Conservation (phyloP, 1,139 yeast genomes). For the Suhomyces chickasaworum region DNA sequence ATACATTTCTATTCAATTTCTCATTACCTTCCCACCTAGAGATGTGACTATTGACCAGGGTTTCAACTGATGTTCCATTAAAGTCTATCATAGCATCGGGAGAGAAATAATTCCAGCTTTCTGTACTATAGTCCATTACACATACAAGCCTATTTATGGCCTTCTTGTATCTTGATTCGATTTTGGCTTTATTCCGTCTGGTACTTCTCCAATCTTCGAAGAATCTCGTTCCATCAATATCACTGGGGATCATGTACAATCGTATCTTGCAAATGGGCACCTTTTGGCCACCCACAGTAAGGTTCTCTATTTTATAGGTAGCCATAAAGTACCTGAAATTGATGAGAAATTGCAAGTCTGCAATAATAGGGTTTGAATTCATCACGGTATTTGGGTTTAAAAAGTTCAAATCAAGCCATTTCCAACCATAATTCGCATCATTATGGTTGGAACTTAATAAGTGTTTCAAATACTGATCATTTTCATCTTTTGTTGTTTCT, state of each 20-base stretch:
- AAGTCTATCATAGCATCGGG: constrained; percentile 3
- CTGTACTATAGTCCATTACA: constrained; percentile 40
- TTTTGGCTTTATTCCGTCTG: constrained; percentile 8
- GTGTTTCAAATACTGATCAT: background rate
- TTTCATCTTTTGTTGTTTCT: background rate
- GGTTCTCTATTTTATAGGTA: constrained; percentile 38
- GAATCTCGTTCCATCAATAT: constrained; percentile 38
- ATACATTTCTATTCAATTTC: background rate
- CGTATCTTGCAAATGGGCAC: constrained; percentile 38
- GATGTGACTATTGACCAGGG: constrained; percentile 30
- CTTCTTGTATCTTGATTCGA: constrained; percentile 31
- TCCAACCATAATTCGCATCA: constrained; percentile 38
- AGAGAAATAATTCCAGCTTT: constrained; percentile 18
- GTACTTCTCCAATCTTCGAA: constrained; percentile 36
- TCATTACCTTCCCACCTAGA: constrained; percentile 31
- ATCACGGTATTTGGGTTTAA: constrained; percentile 19
- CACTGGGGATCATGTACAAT: constrained; percentile 52
- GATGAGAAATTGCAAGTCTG: constrained; percentile 43
- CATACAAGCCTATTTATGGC: constrained; percentile 36
- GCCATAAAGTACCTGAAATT: constrained; percentile 42
- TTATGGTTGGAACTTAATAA: background rate
- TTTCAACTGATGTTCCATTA: background rate
- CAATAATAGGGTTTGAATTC: constrained; percentile 29
- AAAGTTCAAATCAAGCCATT: constrained; percentile 47
- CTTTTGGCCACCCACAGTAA: constrained; percentile 9